phyloP scores from a whole-genome alignment of 164 flowering plant species.

The Warburgia ugandensis region DNA sequence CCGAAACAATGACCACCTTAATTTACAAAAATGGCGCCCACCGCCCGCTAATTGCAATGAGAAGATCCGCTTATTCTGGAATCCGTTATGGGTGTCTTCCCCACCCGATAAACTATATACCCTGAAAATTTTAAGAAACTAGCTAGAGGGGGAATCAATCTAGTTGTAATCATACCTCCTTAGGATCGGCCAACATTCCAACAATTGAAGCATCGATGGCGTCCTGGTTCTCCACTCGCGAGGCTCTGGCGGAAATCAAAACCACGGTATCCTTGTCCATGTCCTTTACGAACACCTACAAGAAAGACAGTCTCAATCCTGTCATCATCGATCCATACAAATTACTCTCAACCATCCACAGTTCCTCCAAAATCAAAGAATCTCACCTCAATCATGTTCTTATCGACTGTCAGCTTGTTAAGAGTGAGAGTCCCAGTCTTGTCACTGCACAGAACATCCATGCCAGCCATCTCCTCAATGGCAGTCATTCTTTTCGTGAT shows the following conservation, averaged over 20 bases:
- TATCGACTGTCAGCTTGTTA: conserved; percentile 82
- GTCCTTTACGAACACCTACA: conserved; percentile 27
- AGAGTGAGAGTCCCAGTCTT: conserved; percentile 93
- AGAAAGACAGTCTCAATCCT: too few relatives aligned
- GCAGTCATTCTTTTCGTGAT: conserved; percentile 98
- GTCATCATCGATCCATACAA: too few relatives aligned
- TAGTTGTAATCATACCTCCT: conserved; percentile 22
- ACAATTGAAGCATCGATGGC: conserved; percentile 43
- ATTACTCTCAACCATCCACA: neutral
- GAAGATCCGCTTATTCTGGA: neutral
- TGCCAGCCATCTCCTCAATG: conserved; percentile 95
- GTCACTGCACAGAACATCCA: conserved; percentile 92
- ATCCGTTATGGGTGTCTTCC: neutral
- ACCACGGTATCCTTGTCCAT: conserved; percentile 25
- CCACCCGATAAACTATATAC: neutral
- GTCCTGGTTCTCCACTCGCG: conserved; percentile 42
- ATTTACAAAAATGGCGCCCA: neutral
- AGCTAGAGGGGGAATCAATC: neutral
- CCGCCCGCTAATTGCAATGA: neutral
- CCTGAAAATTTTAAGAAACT: neutral
- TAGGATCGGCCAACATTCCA: conserved; percentile 37
- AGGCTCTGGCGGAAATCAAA: conserved; percentile 31
- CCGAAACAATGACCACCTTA: neutral
- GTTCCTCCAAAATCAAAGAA: too few relatives aligned
- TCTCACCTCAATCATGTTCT: conserved; percentile 30